A percentile compares a stretch with the other conserved stretches of the same genome.
Evolutionary conservation across 2,329 filamentous ascomycete species (phyloP).

Genomic region (Teratosphaeria gauchensis): DNA sequence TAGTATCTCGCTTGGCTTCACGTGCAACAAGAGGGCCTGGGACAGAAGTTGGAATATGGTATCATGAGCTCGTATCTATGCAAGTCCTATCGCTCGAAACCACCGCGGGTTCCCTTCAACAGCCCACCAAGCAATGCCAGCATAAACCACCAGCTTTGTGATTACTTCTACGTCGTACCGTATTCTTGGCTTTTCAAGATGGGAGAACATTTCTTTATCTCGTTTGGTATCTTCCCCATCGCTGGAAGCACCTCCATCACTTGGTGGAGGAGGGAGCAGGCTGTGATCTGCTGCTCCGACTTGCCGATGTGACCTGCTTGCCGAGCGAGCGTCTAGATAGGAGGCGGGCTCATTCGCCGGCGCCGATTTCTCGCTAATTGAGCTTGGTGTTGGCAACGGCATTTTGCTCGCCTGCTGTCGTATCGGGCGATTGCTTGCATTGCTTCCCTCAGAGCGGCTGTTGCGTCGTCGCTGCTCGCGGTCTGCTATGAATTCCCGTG

Average conservation of each 20-base stretch:
- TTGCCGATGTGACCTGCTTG: slow-evolving; percentile 11
- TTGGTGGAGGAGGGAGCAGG: slow-evolving; percentile 23
- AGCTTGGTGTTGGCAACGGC: neutral
- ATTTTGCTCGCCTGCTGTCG: neutral
- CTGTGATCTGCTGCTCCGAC: slow-evolving; percentile 23
- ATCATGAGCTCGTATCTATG: neutral
- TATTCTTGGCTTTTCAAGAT: slow-evolving; percentile 75
- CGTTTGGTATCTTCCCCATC: slow-evolving; percentile 27
- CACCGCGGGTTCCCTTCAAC: slow-evolving; percentile 64
- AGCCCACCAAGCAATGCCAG: slow-evolving; percentile 75
- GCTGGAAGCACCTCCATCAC: slow-evolving; percentile 18
- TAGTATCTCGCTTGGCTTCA: neutral
- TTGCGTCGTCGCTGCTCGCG: slow-evolving; percentile 61
- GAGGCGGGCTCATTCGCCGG: slow-evolving; percentile 3
- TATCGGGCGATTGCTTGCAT: neutral
- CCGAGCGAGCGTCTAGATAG: neutral
- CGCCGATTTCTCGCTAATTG: slow-evolving; percentile 1
- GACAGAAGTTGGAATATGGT: neutral
- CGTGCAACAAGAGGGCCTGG: too few species aligned
- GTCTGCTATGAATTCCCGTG: slow-evolving; percentile 89
- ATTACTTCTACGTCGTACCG: slow-evolving; percentile 98
- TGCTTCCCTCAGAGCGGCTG: slow-evolving; percentile 36
- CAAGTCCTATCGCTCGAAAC: slow-evolving; percentile 36
- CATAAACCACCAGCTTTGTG: slow-evolving; percentile 90
- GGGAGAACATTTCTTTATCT: slow-evolving; percentile 65